Conservation (phyloP, 495 filamentous ascomycete species). For the Penicillium daleae region DNA sequence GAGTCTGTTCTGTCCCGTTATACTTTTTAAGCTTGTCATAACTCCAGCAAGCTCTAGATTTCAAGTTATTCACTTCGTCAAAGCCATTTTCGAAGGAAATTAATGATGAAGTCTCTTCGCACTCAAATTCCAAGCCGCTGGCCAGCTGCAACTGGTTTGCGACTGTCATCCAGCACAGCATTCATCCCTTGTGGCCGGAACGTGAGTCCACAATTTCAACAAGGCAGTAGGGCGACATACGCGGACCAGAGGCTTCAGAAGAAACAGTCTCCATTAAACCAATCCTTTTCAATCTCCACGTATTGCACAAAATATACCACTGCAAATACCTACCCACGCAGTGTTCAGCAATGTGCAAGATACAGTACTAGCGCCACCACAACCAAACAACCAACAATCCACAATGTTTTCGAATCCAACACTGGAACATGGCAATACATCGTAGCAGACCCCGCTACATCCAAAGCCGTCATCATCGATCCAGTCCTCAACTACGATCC, state of each 20-base stretch:
- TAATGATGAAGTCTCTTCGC: slow-evolving; percentile 1
- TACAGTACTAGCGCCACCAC: slow-evolving; percentile 15
- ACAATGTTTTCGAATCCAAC: slow-evolving; percentile 44
- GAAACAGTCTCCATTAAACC: background rate
- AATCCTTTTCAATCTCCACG: background rate
- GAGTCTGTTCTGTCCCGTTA: background rate
- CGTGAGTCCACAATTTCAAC: background rate
- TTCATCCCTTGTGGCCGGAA: background rate
- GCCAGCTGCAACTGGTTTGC: background rate
- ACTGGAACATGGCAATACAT: slow-evolving; percentile 67
- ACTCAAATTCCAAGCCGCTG: background rate
- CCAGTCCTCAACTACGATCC: slow-evolving; percentile 62
- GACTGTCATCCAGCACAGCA: background rate
- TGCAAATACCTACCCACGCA: too few species aligned
- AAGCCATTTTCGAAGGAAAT: background rate
- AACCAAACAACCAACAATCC: slow-evolving; percentile 40
- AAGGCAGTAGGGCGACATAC: background rate
- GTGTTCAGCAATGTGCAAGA: background rate
- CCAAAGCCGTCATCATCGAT: slow-evolving; percentile 58
- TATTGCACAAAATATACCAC: background rate
- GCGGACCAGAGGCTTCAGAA: background rate
- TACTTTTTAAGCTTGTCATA: slow-evolving; percentile 3
- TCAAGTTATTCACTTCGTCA: background rate
- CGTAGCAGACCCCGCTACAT: slow-evolving; percentile 55
- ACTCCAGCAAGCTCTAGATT: background rate